A percentile compares a stretch with the other conserved stretches of the same genome.
Evolutionary conservation across 192 early-diverging fungal species (phyloP).

Genomic region (Backusella westeae): DNA sequence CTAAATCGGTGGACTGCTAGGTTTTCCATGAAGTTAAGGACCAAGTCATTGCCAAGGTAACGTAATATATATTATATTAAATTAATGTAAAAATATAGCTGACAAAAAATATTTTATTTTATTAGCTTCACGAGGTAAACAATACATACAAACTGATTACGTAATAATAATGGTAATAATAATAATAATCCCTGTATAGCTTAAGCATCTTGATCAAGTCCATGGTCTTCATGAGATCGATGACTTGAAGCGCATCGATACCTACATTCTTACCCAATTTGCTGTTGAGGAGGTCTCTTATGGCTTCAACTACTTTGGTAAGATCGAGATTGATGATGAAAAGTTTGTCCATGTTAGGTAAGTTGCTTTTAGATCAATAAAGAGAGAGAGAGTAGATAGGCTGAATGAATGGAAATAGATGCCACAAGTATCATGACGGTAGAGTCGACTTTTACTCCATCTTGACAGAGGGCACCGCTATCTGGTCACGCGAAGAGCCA

Average conservation of each 20-base stretch:
- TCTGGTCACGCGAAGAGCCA: constrained; percentile 50
- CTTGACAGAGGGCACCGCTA: constrained; percentile 45
- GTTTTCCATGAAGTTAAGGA: constrained; percentile 43
- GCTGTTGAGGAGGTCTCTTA: constrained; percentile 52
- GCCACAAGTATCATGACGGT: constrained; percentile 43
- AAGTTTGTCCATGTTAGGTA: constrained; percentile 54
- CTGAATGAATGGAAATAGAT: constrained; percentile 17
- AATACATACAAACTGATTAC: neutral
- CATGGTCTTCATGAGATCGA: constrained; percentile 50
- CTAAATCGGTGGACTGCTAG: constrained; percentile 3
- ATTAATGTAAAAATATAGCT: neutral
- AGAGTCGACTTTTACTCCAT: constrained; percentile 46
- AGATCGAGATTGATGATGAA: constrained; percentile 48
- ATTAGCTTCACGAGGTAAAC: constrained; percentile 28
- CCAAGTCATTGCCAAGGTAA: constrained; percentile 37
- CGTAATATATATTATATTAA: neutral
- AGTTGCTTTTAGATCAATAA: neutral
- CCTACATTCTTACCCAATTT: constrained; percentile 46
- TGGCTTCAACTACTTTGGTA: constrained; percentile 55
- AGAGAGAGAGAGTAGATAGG: neutral
- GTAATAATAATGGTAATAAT: neutral
- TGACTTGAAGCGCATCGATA: constrained; percentile 44
- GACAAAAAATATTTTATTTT: neutral
- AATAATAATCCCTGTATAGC: neutral
- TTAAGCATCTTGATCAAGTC: constrained; percentile 39